Conservation (phyloP, 352 stramenopile genomes). For the Phytophthora pisi region DNA sequence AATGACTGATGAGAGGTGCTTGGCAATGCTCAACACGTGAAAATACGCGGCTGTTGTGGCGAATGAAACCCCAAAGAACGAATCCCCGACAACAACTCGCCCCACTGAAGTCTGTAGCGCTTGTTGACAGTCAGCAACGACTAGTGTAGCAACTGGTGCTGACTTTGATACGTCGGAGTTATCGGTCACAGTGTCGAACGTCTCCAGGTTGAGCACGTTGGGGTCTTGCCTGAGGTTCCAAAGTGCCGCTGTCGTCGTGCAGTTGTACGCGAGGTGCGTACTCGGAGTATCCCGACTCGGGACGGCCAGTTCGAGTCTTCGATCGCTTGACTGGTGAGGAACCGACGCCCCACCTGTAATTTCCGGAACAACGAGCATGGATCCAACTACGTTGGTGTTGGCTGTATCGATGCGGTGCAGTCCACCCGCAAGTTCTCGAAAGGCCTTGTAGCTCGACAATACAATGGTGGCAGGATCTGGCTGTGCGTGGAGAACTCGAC, state of each 20-base stretch:
- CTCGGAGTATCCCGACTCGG: neutral
- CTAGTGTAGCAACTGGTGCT: conserved; percentile 1
- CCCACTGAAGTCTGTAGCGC: conserved; percentile 6
- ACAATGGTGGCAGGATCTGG: neutral
- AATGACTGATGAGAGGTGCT: neutral
- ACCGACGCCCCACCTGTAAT: neutral
- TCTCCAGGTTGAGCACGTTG: conserved; percentile 19
- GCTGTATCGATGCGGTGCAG: conserved; percentile 10
- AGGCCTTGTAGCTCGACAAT: conserved; percentile 13
- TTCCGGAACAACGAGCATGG: conserved; percentile 8
- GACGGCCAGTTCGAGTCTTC: neutral
- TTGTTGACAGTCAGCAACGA: conserved; percentile 1
- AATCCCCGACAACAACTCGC: conserved; percentile 12
- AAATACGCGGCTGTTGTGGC: conserved; percentile 9
- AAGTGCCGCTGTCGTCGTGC: conserved; percentile 17
- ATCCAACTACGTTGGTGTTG: conserved; percentile 16
- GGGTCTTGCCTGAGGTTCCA: conserved; percentile 26
- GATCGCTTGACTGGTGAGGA: neutral
- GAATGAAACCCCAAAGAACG: conserved; percentile 14
- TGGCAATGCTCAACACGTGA: conserved; percentile 8
- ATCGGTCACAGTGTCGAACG: neutral
- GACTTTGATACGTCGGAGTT: neutral
- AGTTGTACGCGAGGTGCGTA: conserved; percentile 31
- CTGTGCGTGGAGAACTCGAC: conserved; percentile 1
- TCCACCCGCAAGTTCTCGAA: neutral